These are phyloP conservation scores for Phytophthora colocasiae DNA, from an alignment of 352 stramenopile genomes.

Conservation along the genomic window DNA sequence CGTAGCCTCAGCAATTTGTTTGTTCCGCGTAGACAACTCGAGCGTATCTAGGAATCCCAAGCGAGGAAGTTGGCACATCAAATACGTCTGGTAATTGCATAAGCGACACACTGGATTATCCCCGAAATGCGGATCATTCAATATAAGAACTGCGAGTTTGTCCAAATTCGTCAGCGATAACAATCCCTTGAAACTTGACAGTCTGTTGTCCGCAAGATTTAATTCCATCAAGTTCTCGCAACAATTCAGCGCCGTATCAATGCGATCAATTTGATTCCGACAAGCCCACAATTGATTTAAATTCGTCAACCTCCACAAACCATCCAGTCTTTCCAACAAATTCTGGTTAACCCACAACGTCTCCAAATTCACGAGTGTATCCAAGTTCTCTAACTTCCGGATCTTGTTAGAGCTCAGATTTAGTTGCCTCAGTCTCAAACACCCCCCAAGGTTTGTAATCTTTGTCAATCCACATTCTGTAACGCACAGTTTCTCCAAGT, in stretches of 20 bases:
- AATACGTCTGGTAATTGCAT: constrained; percentile 94
- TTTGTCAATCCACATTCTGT: constrained; percentile 67
- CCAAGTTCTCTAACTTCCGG: constrained; percentile 56
- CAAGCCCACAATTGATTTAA: constrained; percentile 79
- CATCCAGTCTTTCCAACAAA: constrained; percentile 57
- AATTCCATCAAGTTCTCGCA: constrained; percentile 74
- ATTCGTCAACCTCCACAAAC: constrained; percentile 57
- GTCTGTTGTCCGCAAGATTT: constrained; percentile 85
- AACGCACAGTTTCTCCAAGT: constrained; percentile 70
- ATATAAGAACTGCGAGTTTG: constrained; percentile 60
- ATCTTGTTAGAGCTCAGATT: constrained; percentile 84
- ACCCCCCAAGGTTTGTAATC: constrained; percentile 56
- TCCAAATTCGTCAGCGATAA: constrained; percentile 76
- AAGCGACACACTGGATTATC: constrained; percentile 92
- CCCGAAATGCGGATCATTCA: constrained; percentile 91
- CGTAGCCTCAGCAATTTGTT: constrained; percentile 89
- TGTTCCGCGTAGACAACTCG: constrained; percentile 79
- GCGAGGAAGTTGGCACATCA: constrained; percentile 86
- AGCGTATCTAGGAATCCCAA: constrained; percentile 78
- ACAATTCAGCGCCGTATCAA: constrained; percentile 70
- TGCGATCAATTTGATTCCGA: constrained; percentile 72
- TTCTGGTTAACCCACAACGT: constrained; percentile 89
- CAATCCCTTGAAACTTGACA: constrained; percentile 90
- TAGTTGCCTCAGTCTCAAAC: constrained; percentile 58
- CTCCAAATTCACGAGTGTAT: constrained; percentile 65